Conservation (phyloP, 1,284 basidiomycete genomes). For the Tilletia walkeri region DNA sequence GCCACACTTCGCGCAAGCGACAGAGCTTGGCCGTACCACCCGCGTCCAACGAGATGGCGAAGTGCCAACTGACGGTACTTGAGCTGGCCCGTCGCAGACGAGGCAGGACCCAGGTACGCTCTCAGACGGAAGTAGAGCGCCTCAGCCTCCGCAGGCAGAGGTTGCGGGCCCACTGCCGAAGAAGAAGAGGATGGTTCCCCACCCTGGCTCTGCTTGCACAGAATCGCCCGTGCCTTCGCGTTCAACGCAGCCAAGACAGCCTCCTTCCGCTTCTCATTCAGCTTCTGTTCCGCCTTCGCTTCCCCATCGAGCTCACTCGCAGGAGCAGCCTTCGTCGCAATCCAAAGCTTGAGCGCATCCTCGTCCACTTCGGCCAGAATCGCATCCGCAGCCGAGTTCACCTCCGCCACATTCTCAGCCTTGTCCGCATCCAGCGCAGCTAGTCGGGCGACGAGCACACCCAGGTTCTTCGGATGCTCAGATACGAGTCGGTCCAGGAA, state of each 20-base stretch:
- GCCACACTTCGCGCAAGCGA: slow-evolving; percentile 40
- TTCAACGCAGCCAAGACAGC: slow-evolving; percentile 49
- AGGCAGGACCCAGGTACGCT: slow-evolving; percentile 37
- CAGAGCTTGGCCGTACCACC: slow-evolving; percentile 44
- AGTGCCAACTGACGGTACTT: slow-evolving; percentile 42
- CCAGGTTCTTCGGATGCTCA: slow-evolving; percentile 50
- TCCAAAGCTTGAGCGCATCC: slow-evolving; percentile 41
- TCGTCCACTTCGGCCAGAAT: slow-evolving; percentile 45
- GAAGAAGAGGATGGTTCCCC: slow-evolving; percentile 10
- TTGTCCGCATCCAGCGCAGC: slow-evolving; percentile 38
- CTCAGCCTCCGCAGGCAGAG: neutral
- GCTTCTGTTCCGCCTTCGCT: slow-evolving; percentile 43
- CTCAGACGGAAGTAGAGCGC: slow-evolving; percentile 34
- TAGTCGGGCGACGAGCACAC: slow-evolving; percentile 47
- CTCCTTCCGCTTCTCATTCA: slow-evolving; percentile 46
- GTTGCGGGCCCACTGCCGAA: neutral
- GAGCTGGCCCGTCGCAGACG: slow-evolving; percentile 37
- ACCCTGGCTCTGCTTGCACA: slow-evolving; percentile 21
- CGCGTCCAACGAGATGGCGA: slow-evolving; percentile 42
- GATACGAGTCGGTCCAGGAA: slow-evolving; percentile 48
- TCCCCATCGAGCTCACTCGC: slow-evolving; percentile 46
- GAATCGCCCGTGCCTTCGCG: slow-evolving; percentile 40
- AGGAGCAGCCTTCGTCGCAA: slow-evolving; percentile 45
- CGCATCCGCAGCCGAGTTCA: slow-evolving; percentile 41
- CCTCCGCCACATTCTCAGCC: slow-evolving; percentile 20